A percentile compares a stretch with the other conserved stretches of the same genome.
phyloP scores from a whole-genome alignment of 1,284 basidiomycete species.

The Agaricales sp. region DNA sequence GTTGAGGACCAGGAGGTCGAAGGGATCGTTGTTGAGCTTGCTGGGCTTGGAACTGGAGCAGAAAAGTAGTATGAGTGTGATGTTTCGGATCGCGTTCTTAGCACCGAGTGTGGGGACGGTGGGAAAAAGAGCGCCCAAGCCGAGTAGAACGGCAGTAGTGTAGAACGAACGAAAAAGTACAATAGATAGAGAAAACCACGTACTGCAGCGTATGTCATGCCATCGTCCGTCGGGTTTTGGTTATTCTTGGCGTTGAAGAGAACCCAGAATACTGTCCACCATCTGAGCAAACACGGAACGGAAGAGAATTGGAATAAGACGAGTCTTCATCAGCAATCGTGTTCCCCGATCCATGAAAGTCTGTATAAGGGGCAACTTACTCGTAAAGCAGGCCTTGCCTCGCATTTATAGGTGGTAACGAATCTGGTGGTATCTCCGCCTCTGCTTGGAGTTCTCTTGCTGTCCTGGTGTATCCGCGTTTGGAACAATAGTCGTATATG shows the following conservation, averaged over 20 bases:
- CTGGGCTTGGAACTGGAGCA: neutral
- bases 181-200: slow-evolving; percentile 14
- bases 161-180: neutral
- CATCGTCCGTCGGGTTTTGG: slow-evolving; percentile 51
- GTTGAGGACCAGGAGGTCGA: neutral
- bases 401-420: slow-evolving; percentile 67
- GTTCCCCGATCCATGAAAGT: neutral
- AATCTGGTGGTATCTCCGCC: slow-evolving; percentile 49
- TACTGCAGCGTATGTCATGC: slow-evolving; percentile 61
- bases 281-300: slow-evolving; percentile 32
- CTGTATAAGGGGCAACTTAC: slow-evolving; percentile 31
- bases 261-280: slow-evolving; percentile 84
- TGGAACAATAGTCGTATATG: slow-evolving; percentile 72
- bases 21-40: neutral
- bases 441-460: slow-evolving; percentile 53
- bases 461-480: slow-evolving; percentile 65
- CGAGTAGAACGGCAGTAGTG: neutral
- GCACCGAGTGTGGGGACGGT: neutral
- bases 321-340: slow-evolving; percentile 6
- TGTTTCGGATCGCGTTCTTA: neutral
- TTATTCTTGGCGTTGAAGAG: slow-evolving; percentile 69
- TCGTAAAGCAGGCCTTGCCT: slow-evolving; percentile 74
- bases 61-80: neutral
- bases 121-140: neutral
- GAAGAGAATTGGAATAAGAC: neutral